Base-by-base conservation (phyloP, 1,139 yeast genomes). In the Kodamaea anthophila region DNA sequence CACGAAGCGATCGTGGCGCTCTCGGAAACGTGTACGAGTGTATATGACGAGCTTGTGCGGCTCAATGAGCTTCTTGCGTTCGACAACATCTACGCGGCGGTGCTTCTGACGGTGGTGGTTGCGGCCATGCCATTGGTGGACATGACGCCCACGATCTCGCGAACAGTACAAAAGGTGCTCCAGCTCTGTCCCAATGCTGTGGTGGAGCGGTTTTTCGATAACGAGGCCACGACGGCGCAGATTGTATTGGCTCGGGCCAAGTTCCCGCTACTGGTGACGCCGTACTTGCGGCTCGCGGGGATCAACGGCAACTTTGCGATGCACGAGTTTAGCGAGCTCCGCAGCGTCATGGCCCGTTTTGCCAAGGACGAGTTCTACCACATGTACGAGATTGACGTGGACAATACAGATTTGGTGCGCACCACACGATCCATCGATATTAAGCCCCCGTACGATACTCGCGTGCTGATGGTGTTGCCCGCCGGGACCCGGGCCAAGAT, bases 401-500 rank as follows among this genome's bases (percentile, higher is more conserved):
- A 59, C 25, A 63, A 70, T 38, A 72, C 78, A 2, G 77, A 70
- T 30, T 49, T 74, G 23, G 63, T 74, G n/a, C 58, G 52, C 31
- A 43, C 70, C 14, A 62, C 64, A 0, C 49, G 58, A 29, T 46
- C 51, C 15, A 45, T 73, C 9, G 71, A 69, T 35, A 42, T 73
- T 4, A 58, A 50, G 22, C 77, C 78, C 3, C 78, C 79, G 2
- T 73, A 49, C 41, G 80, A 74, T 44, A 30, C 44, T 1, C 70
- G 65, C 36, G 42, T 73, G 13, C 64, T 77, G 1, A 49, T 74
- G 30, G 41, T 65, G 7, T 52, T 74, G 29, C 49, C 54, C 11
- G 49, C 49, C n/a, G 78, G 80, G 3, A 81, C 95, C 0, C 71
- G 66, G 36, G 96, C 91, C 3, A 80, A 79, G 41, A 55, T 84